Conservation (phyloP, 495 filamentous ascomycete genomes). For the Paragyromitra xinjiangensis region DNA sequence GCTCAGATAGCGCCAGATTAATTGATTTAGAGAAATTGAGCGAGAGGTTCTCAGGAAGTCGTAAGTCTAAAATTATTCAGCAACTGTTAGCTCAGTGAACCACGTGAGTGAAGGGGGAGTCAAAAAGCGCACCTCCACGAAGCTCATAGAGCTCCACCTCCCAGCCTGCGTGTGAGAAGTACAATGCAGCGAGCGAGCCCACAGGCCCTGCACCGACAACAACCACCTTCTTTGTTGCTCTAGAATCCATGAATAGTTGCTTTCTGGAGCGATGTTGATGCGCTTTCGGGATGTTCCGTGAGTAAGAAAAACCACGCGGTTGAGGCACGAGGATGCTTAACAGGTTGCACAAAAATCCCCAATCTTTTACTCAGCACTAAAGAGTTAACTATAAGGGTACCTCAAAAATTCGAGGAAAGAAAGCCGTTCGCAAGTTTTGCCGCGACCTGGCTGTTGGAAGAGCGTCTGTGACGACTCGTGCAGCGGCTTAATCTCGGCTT, state of each 20-base stretch:
- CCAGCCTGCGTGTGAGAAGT: constrained; percentile 85
- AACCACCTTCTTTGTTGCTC: constrained; percentile 71
- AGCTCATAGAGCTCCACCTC: constrained; percentile 95
- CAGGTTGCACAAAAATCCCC: constrained; percentile 1
- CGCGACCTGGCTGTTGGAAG: background rate
- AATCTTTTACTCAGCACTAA: background rate
- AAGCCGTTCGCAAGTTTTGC: background rate
- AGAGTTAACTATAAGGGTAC: background rate
- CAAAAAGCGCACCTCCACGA: constrained; percentile 73
- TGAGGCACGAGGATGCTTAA: background rate
- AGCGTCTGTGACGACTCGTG: constrained; percentile 1
- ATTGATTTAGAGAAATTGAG: constrained; percentile 98
- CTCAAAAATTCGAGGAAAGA: background rate
- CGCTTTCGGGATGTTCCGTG: constrained; percentile 19
- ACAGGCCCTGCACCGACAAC: constrained; percentile 93
- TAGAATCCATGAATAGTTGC: constrained; percentile 32
- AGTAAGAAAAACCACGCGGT: background rate
- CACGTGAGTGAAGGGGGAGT: background rate
- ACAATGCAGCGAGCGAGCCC: constrained; percentile 88
- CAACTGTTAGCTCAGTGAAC: constrained; percentile 15
- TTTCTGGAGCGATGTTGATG: background rate
- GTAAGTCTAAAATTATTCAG: constrained; percentile 71
- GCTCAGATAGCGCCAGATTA: constrained; percentile 92
- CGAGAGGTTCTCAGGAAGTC: constrained; percentile 81
- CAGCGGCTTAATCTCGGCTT: constrained; percentile 32